Base-by-base conservation (phyloP, 2,329 filamentous ascomycete genomes). In the Hypoxylon sp. region DNA sequence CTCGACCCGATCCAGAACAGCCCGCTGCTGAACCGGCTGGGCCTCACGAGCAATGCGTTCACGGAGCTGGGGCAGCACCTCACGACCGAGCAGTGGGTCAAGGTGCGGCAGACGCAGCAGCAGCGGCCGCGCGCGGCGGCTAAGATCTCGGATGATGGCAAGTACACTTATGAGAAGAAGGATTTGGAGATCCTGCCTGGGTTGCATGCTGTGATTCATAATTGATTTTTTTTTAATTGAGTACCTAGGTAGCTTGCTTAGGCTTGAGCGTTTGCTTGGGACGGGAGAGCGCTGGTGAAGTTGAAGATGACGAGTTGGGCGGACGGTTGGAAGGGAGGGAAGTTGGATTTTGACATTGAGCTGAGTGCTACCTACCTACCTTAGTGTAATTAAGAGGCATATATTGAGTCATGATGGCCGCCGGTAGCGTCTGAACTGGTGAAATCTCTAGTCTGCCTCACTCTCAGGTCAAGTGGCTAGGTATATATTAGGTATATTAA, bases 181-280 rank as follows among this genome's bases (percentile, higher is more conserved):
- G 80, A 82, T 51, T 66, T 82, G 37, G 79, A 83, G 72, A 81
- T 83, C 17, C 55, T 83, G 24, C 81, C 81, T 3, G 82, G 81
- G 0, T 67, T 83, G 60, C 68, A 79, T 35, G 81, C 81, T 33
- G 76, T 76, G 59, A 74, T 83, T 8, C 81, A 83, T 59, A 82
- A 79, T 46, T 79, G 63, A 65, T 51, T 33, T 44, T 22, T 22
- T 22, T 22, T 22, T 22, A 22, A 22, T 22, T 22, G 19, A 22
- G 19, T 22, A 22, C 19, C 19, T 22, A 22, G 19, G 19, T 22
- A 22, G 26, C 3, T 26, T 26, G 26, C 26, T 26, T 4, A 6
- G 26, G 26, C 26, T 4, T 26, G 26, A 26, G 26, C 26, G 26
- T 5, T 26, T 26, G 26, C 26, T 26, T 6, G 26, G 26, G 26